Conservation (phyloP, 768 basidiomycete genomes). For the Albatrellus ellisii region DNA sequence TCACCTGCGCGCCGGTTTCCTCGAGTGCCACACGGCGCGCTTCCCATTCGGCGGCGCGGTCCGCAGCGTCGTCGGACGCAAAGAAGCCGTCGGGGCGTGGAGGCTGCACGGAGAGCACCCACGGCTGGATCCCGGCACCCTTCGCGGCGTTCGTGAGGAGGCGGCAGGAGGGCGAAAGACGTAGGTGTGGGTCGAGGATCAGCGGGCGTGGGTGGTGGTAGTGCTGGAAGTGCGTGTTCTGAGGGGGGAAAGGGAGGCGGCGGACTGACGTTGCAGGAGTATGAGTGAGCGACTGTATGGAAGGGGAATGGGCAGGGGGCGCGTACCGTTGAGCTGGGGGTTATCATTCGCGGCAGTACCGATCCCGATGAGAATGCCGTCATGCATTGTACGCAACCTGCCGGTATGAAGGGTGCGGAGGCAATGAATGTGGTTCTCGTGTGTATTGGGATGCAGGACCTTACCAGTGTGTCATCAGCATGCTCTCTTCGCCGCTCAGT, state of each 20-base stretch:
- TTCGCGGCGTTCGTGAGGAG: conserved; percentile 51
- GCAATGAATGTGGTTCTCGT: neutral
- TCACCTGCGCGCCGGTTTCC: conserved; percentile 51
- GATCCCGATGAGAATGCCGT: conserved; percentile 84
- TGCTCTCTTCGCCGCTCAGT: conserved; percentile 76
- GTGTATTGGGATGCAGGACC: conserved; percentile 10
- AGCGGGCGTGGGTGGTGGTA: conserved; percentile 64
- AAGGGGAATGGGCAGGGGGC: conserved; percentile 18
- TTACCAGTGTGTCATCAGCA: conserved; percentile 92
- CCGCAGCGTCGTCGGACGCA: conserved; percentile 10
- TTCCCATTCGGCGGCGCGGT: conserved; percentile 16
- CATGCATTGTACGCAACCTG: conserved; percentile 89
- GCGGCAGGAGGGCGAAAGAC: conserved; percentile 52
- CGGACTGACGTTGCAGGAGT: conserved; percentile 28
- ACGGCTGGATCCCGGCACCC: conserved; percentile 54
- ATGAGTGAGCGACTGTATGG: neutral
- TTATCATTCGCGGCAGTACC: conserved; percentile 87
- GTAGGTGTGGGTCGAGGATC: conserved; percentile 67
- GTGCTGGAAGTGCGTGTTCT: conserved; percentile 16
- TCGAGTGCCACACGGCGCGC: conserved; percentile 33
- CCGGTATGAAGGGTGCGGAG: neutral
- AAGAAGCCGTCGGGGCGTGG: conserved; percentile 15
- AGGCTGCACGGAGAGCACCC: conserved; percentile 44
- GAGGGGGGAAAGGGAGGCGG: conserved; percentile 30
- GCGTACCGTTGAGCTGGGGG: conserved; percentile 90